A percentile compares a stretch with the other conserved stretches of the same genome.
Conservation (phyloP, 768 basidiomycete genomes). For the Saitozyma podzolica region DNA sequence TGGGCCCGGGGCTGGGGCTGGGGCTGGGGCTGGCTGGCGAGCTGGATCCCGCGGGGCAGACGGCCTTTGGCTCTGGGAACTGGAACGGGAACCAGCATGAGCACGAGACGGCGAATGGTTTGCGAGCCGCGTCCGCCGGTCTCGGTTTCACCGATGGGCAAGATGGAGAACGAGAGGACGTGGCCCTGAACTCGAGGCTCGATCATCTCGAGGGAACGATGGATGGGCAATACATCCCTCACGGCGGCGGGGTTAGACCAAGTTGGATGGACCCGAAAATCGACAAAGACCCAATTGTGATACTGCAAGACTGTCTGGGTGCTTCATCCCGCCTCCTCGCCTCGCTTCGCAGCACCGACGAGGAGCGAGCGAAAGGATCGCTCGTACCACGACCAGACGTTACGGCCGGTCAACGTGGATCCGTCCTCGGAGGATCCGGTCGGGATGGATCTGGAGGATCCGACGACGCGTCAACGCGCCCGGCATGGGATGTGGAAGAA, state of each 20-base stretch:
- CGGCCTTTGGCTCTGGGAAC: too few relatives aligned
- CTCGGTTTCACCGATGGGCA: background rate
- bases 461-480: background rate
- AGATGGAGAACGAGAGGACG: background rate
- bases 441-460: background rate
- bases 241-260: background rate
- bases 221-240: background rate
- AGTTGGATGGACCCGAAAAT: background rate
- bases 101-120: too few relatives aligned
- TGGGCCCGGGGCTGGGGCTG: too few relatives aligned
- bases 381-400: background rate
- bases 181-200: background rate
- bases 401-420: background rate
- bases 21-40: too few relatives aligned
- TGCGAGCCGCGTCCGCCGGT: background rate
- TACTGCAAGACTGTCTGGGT: slow-evolving; percentile 9
- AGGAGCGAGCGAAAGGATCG: slow-evolving; percentile 1
- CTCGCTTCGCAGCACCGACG: background rate
- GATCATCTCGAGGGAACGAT: background rate
- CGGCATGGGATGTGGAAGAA: background rate
- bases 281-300: slow-evolving; percentile 5
- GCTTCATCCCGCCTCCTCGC: slow-evolving; percentile 1
- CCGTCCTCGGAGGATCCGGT: background rate
- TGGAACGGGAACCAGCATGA: background rate
- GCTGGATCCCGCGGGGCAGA: too few relatives aligned